Percentiles rank a stretch among this genome's conserved stretches.
These are phyloP conservation scores for Epicoccum nigrum DNA, from an alignment of 2,329 filamentous ascomycete species.

Conservation along the genomic window DNA sequence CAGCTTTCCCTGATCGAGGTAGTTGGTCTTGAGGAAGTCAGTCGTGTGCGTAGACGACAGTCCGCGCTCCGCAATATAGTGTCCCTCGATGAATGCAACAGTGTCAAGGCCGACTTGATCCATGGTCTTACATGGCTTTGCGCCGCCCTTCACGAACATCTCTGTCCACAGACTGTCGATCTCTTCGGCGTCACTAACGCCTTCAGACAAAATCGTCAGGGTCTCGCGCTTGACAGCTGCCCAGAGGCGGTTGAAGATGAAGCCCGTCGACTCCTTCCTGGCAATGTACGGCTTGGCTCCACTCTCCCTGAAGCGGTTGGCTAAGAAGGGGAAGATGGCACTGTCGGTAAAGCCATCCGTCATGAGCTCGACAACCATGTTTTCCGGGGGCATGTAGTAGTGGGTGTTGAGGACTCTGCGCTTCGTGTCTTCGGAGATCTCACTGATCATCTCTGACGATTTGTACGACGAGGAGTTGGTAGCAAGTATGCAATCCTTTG, in stretches of 20 bases:
- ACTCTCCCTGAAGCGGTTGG: slow-evolving; percentile 48
- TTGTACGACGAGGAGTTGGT: slow-evolving; percentile 62
- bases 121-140: slow-evolving; percentile 53
- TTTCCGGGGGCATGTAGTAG: slow-evolving; percentile 55
- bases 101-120: slow-evolving; percentile 61
- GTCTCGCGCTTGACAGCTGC: slow-evolving; percentile 62
- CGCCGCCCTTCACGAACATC: slow-evolving; percentile 42
- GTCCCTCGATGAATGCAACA: slow-evolving; percentile 59
- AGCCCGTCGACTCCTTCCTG: slow-evolving; percentile 58
- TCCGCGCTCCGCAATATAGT: slow-evolving; percentile 59
- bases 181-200: slow-evolving; percentile 56
- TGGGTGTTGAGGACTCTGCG: slow-evolving; percentile 53
- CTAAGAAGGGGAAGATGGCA: slow-evolving; percentile 55
- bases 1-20: slow-evolving; percentile 55
- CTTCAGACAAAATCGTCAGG: slow-evolving; percentile 58
- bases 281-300: slow-evolving; percentile 53
- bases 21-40: slow-evolving; percentile 54
- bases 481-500: slow-evolving; percentile 56
- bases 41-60: slow-evolving; percentile 50
- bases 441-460: slow-evolving; percentile 55
- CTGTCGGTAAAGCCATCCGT: slow-evolving; percentile 54
- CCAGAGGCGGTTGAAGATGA: slow-evolving; percentile 64
- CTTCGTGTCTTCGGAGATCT: slow-evolving; percentile 49
- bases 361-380: slow-evolving; percentile 61
- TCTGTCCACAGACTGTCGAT: slow-evolving; percentile 57